phyloP scores from a whole-genome alignment of 192 early-diverging fungal species.

The Powellomyces hirtus region DNA sequence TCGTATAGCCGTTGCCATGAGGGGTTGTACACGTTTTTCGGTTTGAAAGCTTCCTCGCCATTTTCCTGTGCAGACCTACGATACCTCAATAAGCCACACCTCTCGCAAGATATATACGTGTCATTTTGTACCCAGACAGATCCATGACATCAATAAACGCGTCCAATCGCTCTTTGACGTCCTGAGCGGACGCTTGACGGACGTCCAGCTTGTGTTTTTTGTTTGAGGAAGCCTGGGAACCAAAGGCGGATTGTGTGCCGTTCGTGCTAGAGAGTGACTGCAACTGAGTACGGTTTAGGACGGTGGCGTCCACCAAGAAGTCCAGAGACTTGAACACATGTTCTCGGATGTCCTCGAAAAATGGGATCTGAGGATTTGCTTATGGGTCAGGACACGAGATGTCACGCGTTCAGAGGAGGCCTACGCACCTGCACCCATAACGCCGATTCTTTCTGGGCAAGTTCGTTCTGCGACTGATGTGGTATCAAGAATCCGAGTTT shows the following conservation, averaged over 20 bases:
- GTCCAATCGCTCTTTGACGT: constrained; percentile 52
- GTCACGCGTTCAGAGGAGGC: neutral
- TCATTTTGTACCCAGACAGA: constrained; percentile 39
- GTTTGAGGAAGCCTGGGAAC: neutral
- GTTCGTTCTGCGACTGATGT: constrained; percentile 12
- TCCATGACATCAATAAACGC: constrained; percentile 60
- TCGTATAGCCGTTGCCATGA: constrained; percentile 53
- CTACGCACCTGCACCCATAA: constrained; percentile 7
- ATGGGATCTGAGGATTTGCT: constrained; percentile 55
- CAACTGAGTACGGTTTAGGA: neutral
- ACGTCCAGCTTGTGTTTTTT: constrained; percentile 33
- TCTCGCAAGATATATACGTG: too few relatives aligned
- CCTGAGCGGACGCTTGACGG: constrained; percentile 44
- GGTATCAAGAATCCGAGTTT: constrained; percentile 66
- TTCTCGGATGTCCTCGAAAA: constrained; percentile 61
- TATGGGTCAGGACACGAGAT: neutral
- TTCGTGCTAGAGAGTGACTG: neutral
- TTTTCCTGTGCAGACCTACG: too few relatives aligned
- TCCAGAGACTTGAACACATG: constrained; percentile 55
- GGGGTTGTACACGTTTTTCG: constrained; percentile 63
- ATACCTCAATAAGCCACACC: too few relatives aligned
- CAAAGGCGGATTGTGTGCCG: neutral
- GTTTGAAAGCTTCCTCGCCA: constrained; percentile 55
- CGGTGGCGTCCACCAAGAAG: constrained; percentile 6
- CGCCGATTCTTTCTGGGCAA: constrained; percentile 1